These are phyloP conservation scores for Poterioochromonas sp. DNA, from an alignment of 352 stramenopile genomes.

Conservation along the genomic window DNA sequence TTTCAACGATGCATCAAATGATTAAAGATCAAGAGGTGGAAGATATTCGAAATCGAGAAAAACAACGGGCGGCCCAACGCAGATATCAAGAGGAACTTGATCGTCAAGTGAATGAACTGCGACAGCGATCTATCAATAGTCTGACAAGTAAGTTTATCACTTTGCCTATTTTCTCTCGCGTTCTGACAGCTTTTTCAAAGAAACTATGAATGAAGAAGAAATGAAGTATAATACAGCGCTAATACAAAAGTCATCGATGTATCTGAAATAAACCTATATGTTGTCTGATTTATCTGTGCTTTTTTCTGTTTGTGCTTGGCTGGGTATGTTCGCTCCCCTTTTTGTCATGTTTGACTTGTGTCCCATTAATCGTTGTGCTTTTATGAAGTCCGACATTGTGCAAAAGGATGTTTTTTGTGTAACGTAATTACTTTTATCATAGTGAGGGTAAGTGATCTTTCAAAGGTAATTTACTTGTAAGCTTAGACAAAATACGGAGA, in stretches of 20 bases:
- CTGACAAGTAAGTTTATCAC: neutral
- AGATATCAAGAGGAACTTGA: neutral
- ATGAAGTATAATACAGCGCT: neutral
- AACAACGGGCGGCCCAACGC: neutral
- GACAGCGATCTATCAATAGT: neutral
- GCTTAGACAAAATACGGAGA: too few species aligned
- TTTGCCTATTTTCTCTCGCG: neutral
- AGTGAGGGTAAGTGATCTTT: too few species aligned
- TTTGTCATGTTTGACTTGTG: too few species aligned
- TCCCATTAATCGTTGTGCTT: too few species aligned
- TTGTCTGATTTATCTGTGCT: too few species aligned
- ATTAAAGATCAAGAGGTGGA: neutral
- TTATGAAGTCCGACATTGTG: too few species aligned
- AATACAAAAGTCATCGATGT: neutral
- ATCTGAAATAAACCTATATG: too few species aligned
- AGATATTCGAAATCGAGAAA: neutral
- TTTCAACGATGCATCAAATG: neutral
- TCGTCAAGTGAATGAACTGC: neutral
- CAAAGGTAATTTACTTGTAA: too few species aligned
- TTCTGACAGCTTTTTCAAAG: neutral
- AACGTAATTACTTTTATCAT: too few species aligned
- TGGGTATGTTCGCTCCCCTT: too few species aligned
- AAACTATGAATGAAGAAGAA: constrained; percentile 1
- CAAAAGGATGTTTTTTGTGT: too few species aligned
- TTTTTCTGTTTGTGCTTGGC: too few species aligned